Base-by-base conservation (phyloP, 2,329 filamentous ascomycete species). In the Macrophomina tecta region DNA sequence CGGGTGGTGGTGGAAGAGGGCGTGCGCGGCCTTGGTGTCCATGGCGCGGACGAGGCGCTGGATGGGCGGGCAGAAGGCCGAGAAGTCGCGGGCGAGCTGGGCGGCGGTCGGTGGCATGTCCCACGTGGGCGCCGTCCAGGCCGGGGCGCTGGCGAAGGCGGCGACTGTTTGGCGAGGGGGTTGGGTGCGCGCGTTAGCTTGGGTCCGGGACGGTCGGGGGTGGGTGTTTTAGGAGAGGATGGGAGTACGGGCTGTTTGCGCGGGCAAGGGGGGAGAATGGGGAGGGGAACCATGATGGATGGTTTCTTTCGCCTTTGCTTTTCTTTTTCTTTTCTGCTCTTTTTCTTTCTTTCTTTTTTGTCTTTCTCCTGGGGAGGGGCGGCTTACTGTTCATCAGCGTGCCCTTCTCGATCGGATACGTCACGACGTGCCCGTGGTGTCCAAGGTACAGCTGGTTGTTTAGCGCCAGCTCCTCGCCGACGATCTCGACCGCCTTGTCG, bases 391-490 rank as follows among this genome's bases (percentile, higher is more conserved):
- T 90, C 76, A 90, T 82, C 3, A 83, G 80, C 8, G 81, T 79
- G 9, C 83, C 84, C 14, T 82, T 78, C 5, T 84, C 84, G 8
- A 90, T 86, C 0, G 88, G 86, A 71, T 89, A 90, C 0, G 84
- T 88, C 28, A 90, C 79, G 5, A 86, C 70, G 72, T 91, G 89
- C 0, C 84, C 86, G 58, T 80, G 76, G 0, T 83, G 84, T 0
- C 87, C 88, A 63, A 85, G 81, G 73, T 85, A 86, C 81, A 89
- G 85, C 72, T 85, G 83, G 12, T 80, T 76, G 11, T 84, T 86
- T 23, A 73, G 71, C 0, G 85, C 82, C 45, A 83, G 76, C 46
- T 85, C 76, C 5, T 82, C 73, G 2, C 85, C 85, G 2, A 90
- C 69, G 1, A 81, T 80, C 9, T 78, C 73, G 0, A 79, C 73